Base-by-base conservation (phyloP, 768 basidiomycete genomes). In the Galerina sulciceps region DNA sequence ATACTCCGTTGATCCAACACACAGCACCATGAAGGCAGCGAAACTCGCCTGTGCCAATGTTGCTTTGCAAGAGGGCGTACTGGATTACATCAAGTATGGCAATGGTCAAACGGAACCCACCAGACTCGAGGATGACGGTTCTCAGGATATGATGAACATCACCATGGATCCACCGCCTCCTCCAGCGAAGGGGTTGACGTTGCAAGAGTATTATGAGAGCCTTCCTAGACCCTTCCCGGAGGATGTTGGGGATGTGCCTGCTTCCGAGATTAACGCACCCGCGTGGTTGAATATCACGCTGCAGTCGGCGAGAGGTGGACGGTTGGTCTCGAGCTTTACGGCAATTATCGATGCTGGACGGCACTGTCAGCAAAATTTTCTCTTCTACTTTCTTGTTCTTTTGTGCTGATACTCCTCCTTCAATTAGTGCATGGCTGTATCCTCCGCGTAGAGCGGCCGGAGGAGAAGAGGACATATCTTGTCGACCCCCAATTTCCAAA, bases 141-240 rank as follows among this genome's bases (percentile, higher is more conserved):
- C 53, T 6, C 66, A 67, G 26, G 63, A 65, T 34, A 44, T 42
- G 5, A 22, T 53, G 36, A 20, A 46, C 3, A 47, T 43, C 22
- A 26, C 38, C 10, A 45, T 61, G 22, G 49, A 57, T n/a, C 46
- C 60, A 18, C 57, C 59, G 14, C 48, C 48, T 0, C 55, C 59
- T 1, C 53, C 58, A 43, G 35, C 54, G 2, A 64, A 63, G 37
- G 71, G 73, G 2, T 70, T 78, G 41, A 76, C 80, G 0, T 70
- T 91, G 1, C 85, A 87, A 59, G 70, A 71, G 1, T 90, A 86
- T 69, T 88, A 81, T 64, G 87, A 87, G n/a, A 69, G 82, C 13
- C 80, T 91, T 44, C 88, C 89, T 1, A 78, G 79, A 44, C 89
- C 88, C 1, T 81, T 89, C 51, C 83, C 86, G 0, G 85, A 87